Percentiles rank a stretch among this genome's conserved stretches.
These are phyloP conservation scores for Rhododendron kiyosumense DNA, from an alignment of 148 eudicot genomes.

Conservation along the genomic window DNA sequence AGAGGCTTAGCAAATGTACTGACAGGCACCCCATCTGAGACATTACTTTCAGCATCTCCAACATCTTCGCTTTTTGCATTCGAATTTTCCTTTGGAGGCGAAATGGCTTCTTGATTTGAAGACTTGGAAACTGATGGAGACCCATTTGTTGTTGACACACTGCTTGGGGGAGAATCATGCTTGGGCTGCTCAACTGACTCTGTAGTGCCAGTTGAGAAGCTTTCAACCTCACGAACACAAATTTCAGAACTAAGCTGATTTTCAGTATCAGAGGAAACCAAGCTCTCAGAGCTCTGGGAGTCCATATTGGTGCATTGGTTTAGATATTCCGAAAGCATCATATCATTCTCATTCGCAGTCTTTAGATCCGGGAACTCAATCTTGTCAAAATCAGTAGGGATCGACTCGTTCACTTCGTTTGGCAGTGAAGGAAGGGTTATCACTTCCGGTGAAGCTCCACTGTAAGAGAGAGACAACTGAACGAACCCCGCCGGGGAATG, in stretches of 20 bases:
- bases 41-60: conserved; percentile 38
- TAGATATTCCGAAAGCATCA: conserved; percentile 78
- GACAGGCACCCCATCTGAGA: conserved; percentile 16
- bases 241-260: conserved; percentile 41
- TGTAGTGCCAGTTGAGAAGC: conserved; percentile 29
- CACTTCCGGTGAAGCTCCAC: conserved; percentile 62
- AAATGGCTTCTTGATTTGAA: conserved; percentile 40
- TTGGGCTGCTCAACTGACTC: conserved; percentile 33
- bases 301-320: conserved; percentile 33
- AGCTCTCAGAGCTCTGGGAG: conserved; percentile 50
- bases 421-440: conserved; percentile 23
- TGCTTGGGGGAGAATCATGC: conserved; percentile 58
- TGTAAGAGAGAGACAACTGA: conserved; percentile 56
- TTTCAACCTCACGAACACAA: conserved; percentile 25
- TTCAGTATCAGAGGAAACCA: conserved; percentile 52
- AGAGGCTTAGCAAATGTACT: conserved; percentile 38
- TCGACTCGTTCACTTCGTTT: conserved; percentile 18
- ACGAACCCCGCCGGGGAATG: conserved; percentile 91
- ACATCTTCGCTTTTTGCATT: conserved; percentile 32
- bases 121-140: conserved; percentile 46
- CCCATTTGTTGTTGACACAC: conserved; percentile 48
- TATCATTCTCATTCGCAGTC: conserved; percentile 53
- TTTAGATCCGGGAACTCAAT: conserved; percentile 89
- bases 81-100: conserved; percentile 23
- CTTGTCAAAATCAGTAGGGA: conserved; percentile 45